Conservation (phyloP, 2,329 filamentous ascomycete genomes). For the Rutstroemia sp. region DNA sequence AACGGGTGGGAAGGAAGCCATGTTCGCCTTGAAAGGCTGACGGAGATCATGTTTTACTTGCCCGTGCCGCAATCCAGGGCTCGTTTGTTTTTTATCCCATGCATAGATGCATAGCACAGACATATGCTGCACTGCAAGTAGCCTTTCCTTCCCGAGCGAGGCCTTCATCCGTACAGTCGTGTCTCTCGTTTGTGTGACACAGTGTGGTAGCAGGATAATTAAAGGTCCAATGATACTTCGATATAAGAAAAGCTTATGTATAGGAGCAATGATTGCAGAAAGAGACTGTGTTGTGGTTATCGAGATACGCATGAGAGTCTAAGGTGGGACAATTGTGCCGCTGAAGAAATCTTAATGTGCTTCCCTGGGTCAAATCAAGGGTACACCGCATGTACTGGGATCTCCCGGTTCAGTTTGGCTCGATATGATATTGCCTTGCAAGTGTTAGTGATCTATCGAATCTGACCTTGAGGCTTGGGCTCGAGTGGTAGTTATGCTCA, state of each 20-base stretch:
- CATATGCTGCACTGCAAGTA: not conserved
- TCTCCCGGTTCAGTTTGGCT: not conserved
- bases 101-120: not conserved
- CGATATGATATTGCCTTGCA: not conserved
- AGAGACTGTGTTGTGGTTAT: not conserved
- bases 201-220: not conserved
- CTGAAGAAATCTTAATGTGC: constrained; percentile 8
- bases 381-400: constrained; percentile 7
- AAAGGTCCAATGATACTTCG: not conserved
- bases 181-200: not conserved
- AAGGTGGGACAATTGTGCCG: not conserved
- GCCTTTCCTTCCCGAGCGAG: constrained; percentile 5
- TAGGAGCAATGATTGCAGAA: not conserved
- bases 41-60: constrained; percentile 1
- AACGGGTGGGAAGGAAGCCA: not conserved
- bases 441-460: not conserved
- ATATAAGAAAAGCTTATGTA: not conserved
- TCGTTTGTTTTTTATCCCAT: not conserved
- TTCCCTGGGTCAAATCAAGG: constrained; percentile 2
- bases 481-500: not conserved
- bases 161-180: not conserved
- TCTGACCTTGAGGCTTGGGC: not conserved
- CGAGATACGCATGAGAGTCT: not conserved
- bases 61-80: not conserved
- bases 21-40: constrained; percentile 9